phyloP scores from a whole-genome alignment of 768 basidiomycete genomes.

The Phaeotremella fagi region DNA sequence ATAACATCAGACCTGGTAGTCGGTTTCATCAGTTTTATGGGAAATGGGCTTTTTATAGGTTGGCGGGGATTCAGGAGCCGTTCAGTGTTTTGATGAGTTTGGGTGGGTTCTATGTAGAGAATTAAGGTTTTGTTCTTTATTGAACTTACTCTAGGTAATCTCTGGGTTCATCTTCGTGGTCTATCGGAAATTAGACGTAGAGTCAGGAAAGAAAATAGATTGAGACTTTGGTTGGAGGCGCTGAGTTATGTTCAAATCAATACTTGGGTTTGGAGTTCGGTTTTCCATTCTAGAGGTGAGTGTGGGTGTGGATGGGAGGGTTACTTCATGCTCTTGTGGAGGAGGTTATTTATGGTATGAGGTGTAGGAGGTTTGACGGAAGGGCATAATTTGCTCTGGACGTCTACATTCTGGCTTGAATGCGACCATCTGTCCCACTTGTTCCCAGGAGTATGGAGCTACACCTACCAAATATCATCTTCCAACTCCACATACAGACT shows the following conservation, averaged over 20 bases:
- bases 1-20: conserved; percentile 49
- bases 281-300: conserved; percentile 90
- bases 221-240: conserved; percentile 35
- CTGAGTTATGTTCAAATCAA: conserved; percentile 68
- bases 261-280: conserved; percentile 84
- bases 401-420: too few species aligned
- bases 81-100: conserved; percentile 84
- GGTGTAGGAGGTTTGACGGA: too few species aligned
- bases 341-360: too few species aligned
- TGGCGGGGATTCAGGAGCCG: conserved; percentile 88
- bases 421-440: too few species aligned
- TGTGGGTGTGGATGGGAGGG: too few species aligned
- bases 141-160: conserved; percentile 72
- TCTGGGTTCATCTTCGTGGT: conserved; percentile 68
- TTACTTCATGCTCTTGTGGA: too few species aligned
- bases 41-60: conserved; percentile 94
- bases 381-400: too few species aligned
- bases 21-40: conserved; percentile 59
- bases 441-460: too few species aligned
- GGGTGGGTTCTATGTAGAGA: conserved; percentile 58
- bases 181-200: conserved; percentile 41
- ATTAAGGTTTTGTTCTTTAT: conserved; percentile 94
- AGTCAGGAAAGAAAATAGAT: conserved; percentile 31
- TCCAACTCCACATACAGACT: too few species aligned
- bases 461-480: too few species aligned